phyloP scores from a whole-genome alignment of 2,329 filamentous ascomycete genomes.

The Pyrenophora graminea region DNA sequence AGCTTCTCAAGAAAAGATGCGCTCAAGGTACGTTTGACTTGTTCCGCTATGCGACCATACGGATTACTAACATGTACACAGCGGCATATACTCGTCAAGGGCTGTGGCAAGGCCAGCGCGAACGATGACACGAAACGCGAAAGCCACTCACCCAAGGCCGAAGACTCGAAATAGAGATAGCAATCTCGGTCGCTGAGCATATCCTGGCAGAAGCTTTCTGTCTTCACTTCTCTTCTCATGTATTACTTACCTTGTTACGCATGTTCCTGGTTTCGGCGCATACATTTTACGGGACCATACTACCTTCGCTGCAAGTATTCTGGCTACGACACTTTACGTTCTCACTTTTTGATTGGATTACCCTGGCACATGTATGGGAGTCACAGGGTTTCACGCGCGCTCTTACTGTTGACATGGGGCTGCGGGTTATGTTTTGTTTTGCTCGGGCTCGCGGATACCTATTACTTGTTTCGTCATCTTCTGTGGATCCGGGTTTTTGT shows the following conservation, averaged over 20 bases:
- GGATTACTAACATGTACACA: slow-evolving; percentile 34
- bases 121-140: slow-evolving; percentile 42
- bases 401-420: slow-evolving; percentile 7
- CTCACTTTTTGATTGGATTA: slow-evolving; percentile 24
- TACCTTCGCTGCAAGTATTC: slow-evolving; percentile 34
- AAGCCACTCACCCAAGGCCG: slow-evolving; percentile 40
- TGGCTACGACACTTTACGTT: slow-evolving; percentile 34
- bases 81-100: slow-evolving; percentile 70
- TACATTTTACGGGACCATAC: slow-evolving; percentile 20
- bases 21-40: slow-evolving; percentile 73
- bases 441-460: slow-evolving; percentile 39
- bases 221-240: slow-evolving; percentile 37
- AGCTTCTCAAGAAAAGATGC: slow-evolving; percentile 97
- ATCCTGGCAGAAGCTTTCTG: slow-evolving; percentile 2
- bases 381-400: not conserved
- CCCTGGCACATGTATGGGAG: slow-evolving; percentile 15
- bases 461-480: slow-evolving; percentile 24
- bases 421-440: slow-evolving; percentile 10
- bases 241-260: slow-evolving; percentile 37
- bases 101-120: slow-evolving; percentile 60
- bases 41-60: slow-evolving; percentile 39
- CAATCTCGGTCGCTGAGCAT: not conserved
- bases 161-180: slow-evolving; percentile 37
- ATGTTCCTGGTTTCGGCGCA: slow-evolving; percentile 16
- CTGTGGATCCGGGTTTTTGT: slow-evolving; percentile 16